These are phyloP conservation scores for Colletotrichum theobromicola DNA, from an alignment of 2,329 filamentous ascomycete species.

Conservation along the genomic window DNA sequence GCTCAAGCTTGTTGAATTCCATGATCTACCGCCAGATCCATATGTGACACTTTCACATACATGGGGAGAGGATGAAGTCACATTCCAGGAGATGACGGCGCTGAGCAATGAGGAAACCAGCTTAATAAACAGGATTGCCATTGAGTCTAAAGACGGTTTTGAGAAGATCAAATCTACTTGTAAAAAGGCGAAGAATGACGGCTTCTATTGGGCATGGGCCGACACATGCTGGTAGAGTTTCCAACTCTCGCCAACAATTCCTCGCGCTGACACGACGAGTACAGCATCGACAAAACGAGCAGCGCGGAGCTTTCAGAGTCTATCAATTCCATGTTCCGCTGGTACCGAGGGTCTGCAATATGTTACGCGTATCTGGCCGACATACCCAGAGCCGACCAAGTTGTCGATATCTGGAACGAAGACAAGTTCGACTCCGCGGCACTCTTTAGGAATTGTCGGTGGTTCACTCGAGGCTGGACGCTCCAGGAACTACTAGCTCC, in stretches of 20 bases:
- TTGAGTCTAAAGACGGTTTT: conserved; percentile 12
- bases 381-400: background rate
- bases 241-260: background rate
- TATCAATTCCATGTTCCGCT: conserved; percentile 31
- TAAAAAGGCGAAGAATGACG: conserved; percentile 22
- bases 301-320: conserved; percentile 30
- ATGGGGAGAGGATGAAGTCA: conserved; percentile 34
- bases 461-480: conserved; percentile 30
- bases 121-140: background rate
- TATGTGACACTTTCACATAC: conserved; percentile 43
- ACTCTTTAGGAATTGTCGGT: conserved; percentile 12
- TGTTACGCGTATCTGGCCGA: conserved; percentile 32
- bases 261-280: background rate
- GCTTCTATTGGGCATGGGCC: conserved; percentile 30
- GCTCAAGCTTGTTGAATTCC: conserved; percentile 22
- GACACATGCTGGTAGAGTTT: conserved; percentile 28
- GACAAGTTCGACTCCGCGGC: background rate
- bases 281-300: conserved; percentile 30
- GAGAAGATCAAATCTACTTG: conserved; percentile 26
- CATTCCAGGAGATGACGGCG: conserved; percentile 21
- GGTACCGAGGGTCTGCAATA: conserved; percentile 28
- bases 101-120: background rate
- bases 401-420: background rate
- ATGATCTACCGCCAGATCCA: background rate
- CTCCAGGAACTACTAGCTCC: conserved; percentile 35